Percentiles rank a stretch among this genome's conserved stretches.
These are phyloP conservation scores for Beauveria pseudobassiana DNA, from an alignment of 2,329 filamentous ascomycete genomes.

Conservation along the genomic window DNA sequence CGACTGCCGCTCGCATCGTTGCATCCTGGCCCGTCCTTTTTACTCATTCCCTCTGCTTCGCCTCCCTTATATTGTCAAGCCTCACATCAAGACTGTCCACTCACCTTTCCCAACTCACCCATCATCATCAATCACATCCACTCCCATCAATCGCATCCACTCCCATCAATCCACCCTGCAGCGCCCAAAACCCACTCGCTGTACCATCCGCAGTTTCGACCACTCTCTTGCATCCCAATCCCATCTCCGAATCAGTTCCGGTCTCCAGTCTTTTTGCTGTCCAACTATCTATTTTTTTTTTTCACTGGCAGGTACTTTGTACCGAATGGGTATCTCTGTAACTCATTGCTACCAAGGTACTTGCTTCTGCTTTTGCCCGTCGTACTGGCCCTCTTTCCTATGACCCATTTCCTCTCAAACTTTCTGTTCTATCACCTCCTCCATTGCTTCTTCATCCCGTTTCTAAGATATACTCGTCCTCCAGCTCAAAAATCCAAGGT, in stretches of 20 bases:
- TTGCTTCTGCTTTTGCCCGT: background rate
- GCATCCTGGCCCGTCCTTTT: too few species aligned
- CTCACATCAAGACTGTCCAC: background rate
- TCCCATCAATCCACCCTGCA: background rate
- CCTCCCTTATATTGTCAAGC: background rate
- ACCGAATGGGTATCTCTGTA: background rate
- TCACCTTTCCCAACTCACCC: background rate
- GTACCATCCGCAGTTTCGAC: background rate
- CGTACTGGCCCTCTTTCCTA: background rate
- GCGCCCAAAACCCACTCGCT: background rate
- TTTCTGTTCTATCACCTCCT: background rate
- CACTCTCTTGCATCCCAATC: background rate
- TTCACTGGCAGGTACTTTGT: background rate
- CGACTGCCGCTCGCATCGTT: background rate
- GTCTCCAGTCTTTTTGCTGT: constrained; percentile 5
- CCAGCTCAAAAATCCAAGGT: background rate
- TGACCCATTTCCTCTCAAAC: background rate
- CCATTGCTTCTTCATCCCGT: background rate
- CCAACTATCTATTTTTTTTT: background rate
- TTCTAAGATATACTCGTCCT: background rate
- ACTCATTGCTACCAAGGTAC: background rate
- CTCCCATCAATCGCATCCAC: background rate
- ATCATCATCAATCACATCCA: background rate
- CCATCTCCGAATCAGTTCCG: constrained; percentile 6
- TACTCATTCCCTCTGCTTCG: background rate